Conservation (phyloP, 140 eudicot species). For the Bidens hawaiensis region DNA sequence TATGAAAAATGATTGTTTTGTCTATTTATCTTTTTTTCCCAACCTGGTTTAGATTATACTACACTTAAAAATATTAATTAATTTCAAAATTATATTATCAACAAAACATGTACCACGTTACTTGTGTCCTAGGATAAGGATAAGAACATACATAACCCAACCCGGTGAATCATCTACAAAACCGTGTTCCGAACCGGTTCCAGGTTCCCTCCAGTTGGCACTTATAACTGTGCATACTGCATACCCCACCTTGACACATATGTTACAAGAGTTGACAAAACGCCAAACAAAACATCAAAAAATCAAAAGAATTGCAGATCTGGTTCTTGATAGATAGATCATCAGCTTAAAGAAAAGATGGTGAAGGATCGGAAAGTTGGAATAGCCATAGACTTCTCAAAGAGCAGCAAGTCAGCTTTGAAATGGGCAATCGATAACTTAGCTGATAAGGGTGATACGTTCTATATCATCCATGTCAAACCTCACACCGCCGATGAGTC, state of each 20-base stretch:
- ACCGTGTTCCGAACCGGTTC: not conserved
- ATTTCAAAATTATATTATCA: not conserved
- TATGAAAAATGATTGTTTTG: too few relatives aligned
- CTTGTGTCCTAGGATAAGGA: not conserved
- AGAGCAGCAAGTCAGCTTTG: slow-evolving; percentile 71
- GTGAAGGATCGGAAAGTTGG: slow-evolving; percentile 71
- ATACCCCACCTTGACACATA: not conserved
- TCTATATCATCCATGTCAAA: slow-evolving; percentile 59
- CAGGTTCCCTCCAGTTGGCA: slow-evolving; percentile 14
- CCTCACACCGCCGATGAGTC: slow-evolving; percentile 44
- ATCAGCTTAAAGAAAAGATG: slow-evolving; percentile 26
- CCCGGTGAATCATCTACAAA: not conserved
- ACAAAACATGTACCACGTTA: not conserved
- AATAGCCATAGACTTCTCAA: slow-evolving; percentile 84
- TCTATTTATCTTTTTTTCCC: too few relatives aligned
- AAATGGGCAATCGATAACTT: slow-evolving; percentile 80
- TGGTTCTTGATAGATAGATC: not conserved
- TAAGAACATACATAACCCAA: not conserved
- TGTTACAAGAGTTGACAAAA: not conserved
- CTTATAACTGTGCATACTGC: not conserved
- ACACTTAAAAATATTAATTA: too few relatives aligned
- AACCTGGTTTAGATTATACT: too few relatives aligned
- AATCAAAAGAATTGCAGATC: not conserved
- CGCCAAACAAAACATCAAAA: not conserved
- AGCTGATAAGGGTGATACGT: slow-evolving; percentile 75